Evolutionary conservation across 495 filamentous ascomycete genomes (phyloP).

Genomic region (Neurospora sp.): DNA sequence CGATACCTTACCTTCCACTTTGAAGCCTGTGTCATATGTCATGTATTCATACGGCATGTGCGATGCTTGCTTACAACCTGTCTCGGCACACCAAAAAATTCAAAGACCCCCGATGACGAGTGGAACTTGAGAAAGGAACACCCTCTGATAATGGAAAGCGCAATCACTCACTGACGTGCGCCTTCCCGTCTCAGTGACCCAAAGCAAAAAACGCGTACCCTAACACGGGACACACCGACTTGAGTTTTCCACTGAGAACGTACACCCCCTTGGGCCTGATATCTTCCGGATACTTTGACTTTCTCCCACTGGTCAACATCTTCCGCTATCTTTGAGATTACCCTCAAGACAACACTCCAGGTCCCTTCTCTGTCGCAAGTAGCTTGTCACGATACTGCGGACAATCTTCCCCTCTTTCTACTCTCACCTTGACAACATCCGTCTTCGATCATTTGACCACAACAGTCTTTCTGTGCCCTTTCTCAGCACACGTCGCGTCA

Average conservation of each 20-base stretch:
- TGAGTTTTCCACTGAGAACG: background rate
- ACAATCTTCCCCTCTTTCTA: background rate
- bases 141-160: background rate
- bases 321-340: background rate
- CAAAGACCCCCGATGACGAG: background rate
- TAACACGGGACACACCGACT: background rate
- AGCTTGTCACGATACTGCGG: background rate
- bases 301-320: background rate
- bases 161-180: background rate
- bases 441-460: background rate
- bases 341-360: no score
- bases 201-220: background rate
- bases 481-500: background rate
- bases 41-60: background rate
- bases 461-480: background rate
- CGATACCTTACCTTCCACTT: background rate
- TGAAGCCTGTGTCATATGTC: background rate
- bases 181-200: background rate
- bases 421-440: background rate
- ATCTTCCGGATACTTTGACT: background rate
- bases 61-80: background rate
- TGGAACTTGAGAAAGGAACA: background rate
- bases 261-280: background rate
- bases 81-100: background rate
- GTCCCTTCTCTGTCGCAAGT: background rate